Base-by-base conservation (phyloP, 768 basidiomycete genomes). In the Leccinellum albellum region DNA sequence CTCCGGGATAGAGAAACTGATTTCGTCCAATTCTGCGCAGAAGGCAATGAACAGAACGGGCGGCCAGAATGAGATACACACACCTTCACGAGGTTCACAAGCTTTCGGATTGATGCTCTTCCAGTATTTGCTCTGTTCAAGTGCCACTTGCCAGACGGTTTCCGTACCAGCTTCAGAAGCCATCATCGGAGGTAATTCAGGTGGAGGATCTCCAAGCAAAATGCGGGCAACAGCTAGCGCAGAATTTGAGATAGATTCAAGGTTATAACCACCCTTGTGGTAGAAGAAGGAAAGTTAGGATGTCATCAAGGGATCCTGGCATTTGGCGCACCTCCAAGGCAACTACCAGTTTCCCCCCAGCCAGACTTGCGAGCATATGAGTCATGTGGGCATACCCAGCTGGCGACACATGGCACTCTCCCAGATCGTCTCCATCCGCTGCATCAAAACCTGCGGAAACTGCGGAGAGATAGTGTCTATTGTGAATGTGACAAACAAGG, bases 361-460 rank as follows among this genome's bases (percentile, higher is more conserved):
- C 96, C 17, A 99, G 78, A 21, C 88, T 85, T 40, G 86, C 83
- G 9, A 99, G 79, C 93, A 99, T 96, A 67, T 98, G 91, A 6
- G 97, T 97, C 95, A 99, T 98, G 65, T 98, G 97, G 0, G 94
- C 94, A 70, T 94, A 99, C 5, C 95, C 97, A 17, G 86, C 82
- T 1, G 97, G 97, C 5, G 91, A 82, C 58, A 99, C 95, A 62
- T 85, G 78, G 65, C 95, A 98, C 74, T 88, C 89, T 33, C 97
- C 97, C 4, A 99, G 80, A 35, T 86, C 84, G 66, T 99, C 97
- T 4, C 97, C 97, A 28, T 81, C 82, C 1, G 97, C 97, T 9
- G 97, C 97, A 66, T 99, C 97, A 67, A 98, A 99, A 3, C 97
- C 97, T 17, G 97, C 94, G 8, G 96, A 98, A 66, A 99, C 97